phyloP scores from a whole-genome alignment of 495 filamentous ascomycete species.

The Daldinia vernicosa region DNA sequence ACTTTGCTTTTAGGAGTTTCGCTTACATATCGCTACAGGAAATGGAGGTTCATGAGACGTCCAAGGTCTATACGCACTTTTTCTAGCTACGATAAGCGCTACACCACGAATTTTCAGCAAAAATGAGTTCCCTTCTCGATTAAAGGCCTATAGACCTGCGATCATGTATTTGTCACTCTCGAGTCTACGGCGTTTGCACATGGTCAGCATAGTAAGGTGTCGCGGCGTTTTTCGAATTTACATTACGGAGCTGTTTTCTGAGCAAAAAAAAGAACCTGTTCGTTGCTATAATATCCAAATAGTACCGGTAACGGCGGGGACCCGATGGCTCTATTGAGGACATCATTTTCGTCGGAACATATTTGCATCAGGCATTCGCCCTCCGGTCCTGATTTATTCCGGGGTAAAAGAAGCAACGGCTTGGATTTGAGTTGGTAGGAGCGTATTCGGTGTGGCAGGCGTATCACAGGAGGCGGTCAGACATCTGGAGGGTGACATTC shows the following conservation, averaged over 20 bases:
- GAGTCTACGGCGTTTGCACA: constrained; percentile 47
- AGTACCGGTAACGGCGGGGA: constrained; percentile 22
- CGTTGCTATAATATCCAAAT: constrained; percentile 38
- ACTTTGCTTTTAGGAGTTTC: neutral
- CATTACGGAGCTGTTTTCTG: constrained; percentile 41
- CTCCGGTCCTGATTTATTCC: constrained; percentile 1
- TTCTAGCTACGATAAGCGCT: constrained; percentile 69
- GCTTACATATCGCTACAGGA: constrained; percentile 70
- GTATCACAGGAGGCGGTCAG: neutral
- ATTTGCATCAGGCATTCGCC: constrained; percentile 19
- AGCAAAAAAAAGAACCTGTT: constrained; percentile 36
- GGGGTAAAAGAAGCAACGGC: neutral
- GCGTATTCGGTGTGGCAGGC: constrained; percentile 5
- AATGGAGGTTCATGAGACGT: constrained; percentile 99
- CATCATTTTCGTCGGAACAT: constrained; percentile 17
- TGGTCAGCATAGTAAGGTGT: constrained; percentile 62
- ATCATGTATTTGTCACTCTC: constrained; percentile 55
- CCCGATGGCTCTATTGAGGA: constrained; percentile 14
- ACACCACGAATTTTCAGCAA: constrained; percentile 45
- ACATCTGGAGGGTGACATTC: constrained; percentile 5
- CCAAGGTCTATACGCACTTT: constrained; percentile 99
- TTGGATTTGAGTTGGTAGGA: constrained; percentile 11
- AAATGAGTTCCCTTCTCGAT: constrained; percentile 48
- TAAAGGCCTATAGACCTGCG: constrained; percentile 45
- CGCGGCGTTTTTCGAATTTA: constrained; percentile 57